These are phyloP conservation scores for Agroathelia rolfsii DNA, from an alignment of 1,284 basidiomycete species.

Conservation along the genomic window DNA sequence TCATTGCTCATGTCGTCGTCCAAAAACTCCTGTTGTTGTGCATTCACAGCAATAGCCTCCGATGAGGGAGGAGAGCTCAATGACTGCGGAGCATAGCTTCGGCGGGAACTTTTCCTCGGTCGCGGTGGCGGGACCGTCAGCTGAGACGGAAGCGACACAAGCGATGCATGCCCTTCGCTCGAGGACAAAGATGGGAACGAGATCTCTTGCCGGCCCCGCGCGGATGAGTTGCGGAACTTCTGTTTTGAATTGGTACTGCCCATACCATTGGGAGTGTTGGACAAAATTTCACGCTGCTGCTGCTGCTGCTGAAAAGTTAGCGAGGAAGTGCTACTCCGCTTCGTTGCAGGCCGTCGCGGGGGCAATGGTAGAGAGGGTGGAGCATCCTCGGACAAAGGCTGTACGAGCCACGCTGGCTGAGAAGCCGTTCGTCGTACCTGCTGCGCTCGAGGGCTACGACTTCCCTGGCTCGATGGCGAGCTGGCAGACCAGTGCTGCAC, in stretches of 20 bases:
- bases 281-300: too few species aligned
- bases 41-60: constrained; percentile 11
- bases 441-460: constrained; percentile 9
- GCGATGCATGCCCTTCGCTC: too few species aligned
- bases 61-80: constrained; percentile 13
- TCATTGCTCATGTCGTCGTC: too few species aligned
- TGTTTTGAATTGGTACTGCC: too few species aligned
- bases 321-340: not conserved
- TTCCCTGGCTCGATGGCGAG: constrained; percentile 2
- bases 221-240: constrained; percentile 4
- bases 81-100: constrained; percentile 15
- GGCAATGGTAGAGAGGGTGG: constrained; percentile 21
- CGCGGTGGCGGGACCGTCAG: constrained; percentile 19
- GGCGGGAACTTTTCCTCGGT: constrained; percentile 18
- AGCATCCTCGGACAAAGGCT: constrained; percentile 10
- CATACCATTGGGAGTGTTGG: too few species aligned
- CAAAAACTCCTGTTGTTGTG: too few species aligned
- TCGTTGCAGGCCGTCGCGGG: constrained; percentile 15
- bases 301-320: constrained; percentile 1
- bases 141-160: too few species aligned
- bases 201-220: too few species aligned
- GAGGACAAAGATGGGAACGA: too few species aligned
- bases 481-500: constrained; percentile 8
- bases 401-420: constrained; percentile 7
- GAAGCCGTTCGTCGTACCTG: constrained; percentile 15